Evolutionary conservation across 1,284 basidiomycete genomes (phyloP).

Genomic region (Rhodotorula sp.): DNA sequence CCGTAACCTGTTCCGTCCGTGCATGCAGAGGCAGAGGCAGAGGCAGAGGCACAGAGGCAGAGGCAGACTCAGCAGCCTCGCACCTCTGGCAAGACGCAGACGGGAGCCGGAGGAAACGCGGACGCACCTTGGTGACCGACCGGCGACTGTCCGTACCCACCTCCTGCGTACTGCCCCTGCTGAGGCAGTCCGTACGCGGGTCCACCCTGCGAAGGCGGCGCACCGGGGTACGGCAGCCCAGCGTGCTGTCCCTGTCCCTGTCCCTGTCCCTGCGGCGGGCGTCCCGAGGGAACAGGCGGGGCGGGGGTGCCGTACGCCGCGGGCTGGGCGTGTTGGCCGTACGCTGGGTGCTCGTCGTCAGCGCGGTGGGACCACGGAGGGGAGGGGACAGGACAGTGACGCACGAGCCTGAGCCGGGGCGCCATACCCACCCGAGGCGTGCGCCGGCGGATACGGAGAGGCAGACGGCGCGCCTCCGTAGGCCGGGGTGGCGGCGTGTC

Average conservation of each 20-base stretch:
- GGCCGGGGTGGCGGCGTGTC: constrained; percentile 17
- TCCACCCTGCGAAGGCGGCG: too few relatives aligned
- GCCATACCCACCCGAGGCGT: background rate
- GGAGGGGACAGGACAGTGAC: too few relatives aligned
- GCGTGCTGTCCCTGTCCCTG: too few relatives aligned
- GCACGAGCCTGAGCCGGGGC: too few relatives aligned
- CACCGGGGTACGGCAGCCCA: too few relatives aligned
- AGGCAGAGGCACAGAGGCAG: too few relatives aligned
- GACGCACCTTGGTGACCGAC: background rate
- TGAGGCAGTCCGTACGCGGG: constrained; percentile 6
- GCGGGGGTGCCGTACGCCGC: too few relatives aligned
- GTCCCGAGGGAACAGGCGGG: constrained; percentile 4
- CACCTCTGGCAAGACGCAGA: background rate
- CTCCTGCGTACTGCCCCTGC: background rate
- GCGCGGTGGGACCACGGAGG: too few relatives aligned
- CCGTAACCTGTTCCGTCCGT: constrained; percentile 5
- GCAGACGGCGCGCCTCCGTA: constrained; percentile 15
- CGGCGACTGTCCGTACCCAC: too few relatives aligned
- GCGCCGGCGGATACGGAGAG: constrained; percentile 12
- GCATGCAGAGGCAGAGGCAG: too few relatives aligned
- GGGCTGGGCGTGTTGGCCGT: too few relatives aligned
- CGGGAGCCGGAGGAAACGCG: background rate
- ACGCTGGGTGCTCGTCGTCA: too few relatives aligned
- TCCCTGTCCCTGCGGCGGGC: background rate
- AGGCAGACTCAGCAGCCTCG: background rate